These are phyloP conservation scores for Tricholoma flavovirens DNA, from an alignment of 768 basidiomycete species.

Conservation along the genomic window DNA sequence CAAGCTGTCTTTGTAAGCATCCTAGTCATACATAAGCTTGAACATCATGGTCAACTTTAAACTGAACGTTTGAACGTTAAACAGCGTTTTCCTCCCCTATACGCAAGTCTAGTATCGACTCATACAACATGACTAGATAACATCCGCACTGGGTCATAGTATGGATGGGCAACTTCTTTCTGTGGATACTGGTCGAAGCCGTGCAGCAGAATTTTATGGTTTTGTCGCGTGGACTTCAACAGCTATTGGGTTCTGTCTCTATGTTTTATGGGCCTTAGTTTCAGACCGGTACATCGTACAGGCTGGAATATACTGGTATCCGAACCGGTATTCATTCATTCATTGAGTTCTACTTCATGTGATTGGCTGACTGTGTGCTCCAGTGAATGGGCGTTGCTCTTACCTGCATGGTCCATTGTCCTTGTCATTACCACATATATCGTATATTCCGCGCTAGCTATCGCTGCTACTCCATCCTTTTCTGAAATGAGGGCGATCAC, in stretches of 20 bases:
- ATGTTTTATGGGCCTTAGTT: constrained; percentile 74
- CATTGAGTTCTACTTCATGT: neutral
- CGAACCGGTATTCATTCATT: constrained; percentile 55
- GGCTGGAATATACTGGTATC: constrained; percentile 79
- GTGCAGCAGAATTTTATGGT: constrained; percentile 85
- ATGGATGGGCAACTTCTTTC: neutral
- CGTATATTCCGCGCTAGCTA: constrained; percentile 69
- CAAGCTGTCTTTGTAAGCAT: no score
- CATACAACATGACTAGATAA: neutral
- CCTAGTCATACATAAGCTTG: no score
- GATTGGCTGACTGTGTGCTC: neutral
- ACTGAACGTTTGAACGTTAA: no score
- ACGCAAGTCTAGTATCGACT: neutral
- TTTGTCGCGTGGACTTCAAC: constrained; percentile 84
- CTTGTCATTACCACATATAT: constrained; percentile 70
- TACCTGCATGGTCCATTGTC: constrained; percentile 75
- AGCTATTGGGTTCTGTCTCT: constrained; percentile 60
- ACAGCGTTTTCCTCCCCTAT: no score
- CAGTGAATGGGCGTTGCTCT: constrained; percentile 81
- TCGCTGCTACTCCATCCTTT: constrained; percentile 66
- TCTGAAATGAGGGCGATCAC: constrained; percentile 60
- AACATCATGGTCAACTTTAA: no score
- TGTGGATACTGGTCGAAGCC: constrained; percentile 32
- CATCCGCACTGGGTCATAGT: neutral
- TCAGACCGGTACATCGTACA: constrained; percentile 64